A percentile compares a stretch with the other conserved stretches of the same genome.
These are phyloP conservation scores for Emmonsiellopsis sp. DNA, from an alignment of 2,329 filamentous ascomycete species.

Conservation along the genomic window DNA sequence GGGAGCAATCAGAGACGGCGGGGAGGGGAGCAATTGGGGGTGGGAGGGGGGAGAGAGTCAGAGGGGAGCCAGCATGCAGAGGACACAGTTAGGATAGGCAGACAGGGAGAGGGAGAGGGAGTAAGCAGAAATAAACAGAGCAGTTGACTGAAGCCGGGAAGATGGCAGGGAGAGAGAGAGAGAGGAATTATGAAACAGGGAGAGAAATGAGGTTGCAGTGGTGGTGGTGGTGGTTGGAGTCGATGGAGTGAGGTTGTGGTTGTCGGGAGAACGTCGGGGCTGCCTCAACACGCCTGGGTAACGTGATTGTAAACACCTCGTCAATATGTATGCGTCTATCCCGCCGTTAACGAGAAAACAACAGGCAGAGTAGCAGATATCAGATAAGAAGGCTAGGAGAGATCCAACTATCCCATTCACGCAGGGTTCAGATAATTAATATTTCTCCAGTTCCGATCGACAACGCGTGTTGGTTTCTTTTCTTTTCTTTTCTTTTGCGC, in stretches of 20 bases:
- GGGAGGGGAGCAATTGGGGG: not conserved
- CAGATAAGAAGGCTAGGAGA: too few relatives aligned
- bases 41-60: not conserved
- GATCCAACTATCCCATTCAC: too few relatives aligned
- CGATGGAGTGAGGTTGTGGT: not conserved
- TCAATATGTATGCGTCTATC: too few relatives aligned
- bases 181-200: constrained; percentile 5
- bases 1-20: not conserved
- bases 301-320: not conserved
- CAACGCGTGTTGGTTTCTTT: too few relatives aligned
- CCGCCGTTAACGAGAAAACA: too few relatives aligned
- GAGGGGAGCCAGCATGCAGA: not conserved
- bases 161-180: constrained; percentile 7
- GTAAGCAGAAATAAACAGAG: constrained; percentile 3
- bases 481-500: too few relatives aligned
- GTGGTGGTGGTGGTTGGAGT: constrained; percentile 14
- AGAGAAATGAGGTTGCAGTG: constrained; percentile 12
- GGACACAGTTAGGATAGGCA: not conserved
- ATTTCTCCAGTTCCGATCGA: too few relatives aligned
- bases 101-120: constrained; percentile 2
- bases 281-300: not conserved
- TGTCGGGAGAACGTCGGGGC: not conserved
- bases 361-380: too few relatives aligned
- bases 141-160: not conserved
- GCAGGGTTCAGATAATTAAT: too few relatives aligned